phyloP scores from a whole-genome alignment of 169 alveolate species.

The Cryptosporidium ubiquitum region DNA sequence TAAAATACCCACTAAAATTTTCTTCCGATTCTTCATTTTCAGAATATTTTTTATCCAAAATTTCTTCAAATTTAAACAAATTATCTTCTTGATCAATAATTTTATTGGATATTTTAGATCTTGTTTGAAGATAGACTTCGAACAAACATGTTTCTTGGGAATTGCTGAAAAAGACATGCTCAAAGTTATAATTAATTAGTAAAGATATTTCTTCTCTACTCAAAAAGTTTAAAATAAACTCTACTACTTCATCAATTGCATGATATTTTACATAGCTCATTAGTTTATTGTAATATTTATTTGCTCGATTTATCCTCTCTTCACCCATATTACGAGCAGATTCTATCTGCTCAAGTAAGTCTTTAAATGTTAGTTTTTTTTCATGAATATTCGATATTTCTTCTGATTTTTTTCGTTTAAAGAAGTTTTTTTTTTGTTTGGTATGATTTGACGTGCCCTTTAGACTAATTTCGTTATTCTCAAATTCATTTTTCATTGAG shows the following conservation, averaged over 20 bases:
- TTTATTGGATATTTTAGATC: not conserved
- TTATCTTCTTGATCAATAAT: not conserved
- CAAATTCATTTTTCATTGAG: not conserved
- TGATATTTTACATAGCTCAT: not conserved
- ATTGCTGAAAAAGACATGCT: not conserved
- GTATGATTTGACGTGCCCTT: not conserved
- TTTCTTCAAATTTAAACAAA: not conserved
- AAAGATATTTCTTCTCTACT: not conserved
- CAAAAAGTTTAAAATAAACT: conserved; percentile 1
- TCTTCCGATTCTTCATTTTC: not conserved
- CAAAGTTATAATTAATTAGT: not conserved
- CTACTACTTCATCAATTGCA: conserved; percentile 28
- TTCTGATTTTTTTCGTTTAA: not conserved
- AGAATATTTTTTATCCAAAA: not conserved
- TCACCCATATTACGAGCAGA: conserved; percentile 39
- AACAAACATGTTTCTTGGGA: not conserved
- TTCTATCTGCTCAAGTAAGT: conserved; percentile 43
- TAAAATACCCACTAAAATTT: not conserved
- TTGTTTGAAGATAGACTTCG: conserved; percentile 8
- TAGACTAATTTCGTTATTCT: not conserved
- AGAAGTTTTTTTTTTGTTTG: not conserved
- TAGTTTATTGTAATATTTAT: not conserved
- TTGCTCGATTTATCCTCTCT: conserved; percentile 51
- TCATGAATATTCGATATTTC: not conserved
- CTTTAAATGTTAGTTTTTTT: conserved; percentile 3